Percentiles rank a stretch among this genome's conserved stretches.
phyloP scores from a whole-genome alignment of 352 stramenopile species.

The Phytophthora tubulina region DNA sequence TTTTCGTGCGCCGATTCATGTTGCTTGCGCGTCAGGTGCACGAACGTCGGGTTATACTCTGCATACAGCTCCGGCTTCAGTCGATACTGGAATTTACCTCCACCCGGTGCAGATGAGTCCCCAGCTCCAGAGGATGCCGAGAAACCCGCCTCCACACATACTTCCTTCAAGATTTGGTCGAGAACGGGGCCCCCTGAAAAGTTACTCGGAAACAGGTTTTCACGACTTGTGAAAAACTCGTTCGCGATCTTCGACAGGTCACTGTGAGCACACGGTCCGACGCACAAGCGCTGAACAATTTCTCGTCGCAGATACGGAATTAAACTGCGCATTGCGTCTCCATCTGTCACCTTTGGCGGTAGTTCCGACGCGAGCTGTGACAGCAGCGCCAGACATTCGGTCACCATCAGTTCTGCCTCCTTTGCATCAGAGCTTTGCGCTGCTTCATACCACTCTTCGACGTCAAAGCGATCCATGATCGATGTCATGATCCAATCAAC shows the following conservation, averaged over 20 bases:
- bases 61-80: slow-evolving; percentile 85
- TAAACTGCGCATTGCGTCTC: slow-evolving; percentile 66
- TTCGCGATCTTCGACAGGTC: slow-evolving; percentile 88
- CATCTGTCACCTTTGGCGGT: slow-evolving; percentile 61
- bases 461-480: slow-evolving; percentile 77
- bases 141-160: slow-evolving; percentile 54
- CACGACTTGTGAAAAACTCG: slow-evolving; percentile 82
- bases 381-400: slow-evolving; percentile 80
- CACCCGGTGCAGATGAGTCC: slow-evolving; percentile 37
- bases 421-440: slow-evolving; percentile 53
- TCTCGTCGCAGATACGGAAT: slow-evolving; percentile 77
- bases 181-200: slow-evolving; percentile 75
- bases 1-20: slow-evolving; percentile 90
- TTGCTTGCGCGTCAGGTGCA: slow-evolving; percentile 89
- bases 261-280: slow-evolving; percentile 83
- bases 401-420: slow-evolving; percentile 79
- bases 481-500: slow-evolving; percentile 85
- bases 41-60: slow-evolving; percentile 88
- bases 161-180: slow-evolving; percentile 84
- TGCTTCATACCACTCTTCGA: slow-evolving; percentile 66
- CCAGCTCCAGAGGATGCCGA: slow-evolving; percentile 40
- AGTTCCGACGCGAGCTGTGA: slow-evolving; percentile 84
- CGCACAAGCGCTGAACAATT: slow-evolving; percentile 84
- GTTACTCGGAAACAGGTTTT: slow-evolving; percentile 77
- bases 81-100: slow-evolving; percentile 82